A percentile compares a stretch with the other conserved stretches of the same genome.
Evolutionary conservation across 2,329 filamentous ascomycete species (phyloP).

Genomic region (Aureobasidium uvarum): DNA sequence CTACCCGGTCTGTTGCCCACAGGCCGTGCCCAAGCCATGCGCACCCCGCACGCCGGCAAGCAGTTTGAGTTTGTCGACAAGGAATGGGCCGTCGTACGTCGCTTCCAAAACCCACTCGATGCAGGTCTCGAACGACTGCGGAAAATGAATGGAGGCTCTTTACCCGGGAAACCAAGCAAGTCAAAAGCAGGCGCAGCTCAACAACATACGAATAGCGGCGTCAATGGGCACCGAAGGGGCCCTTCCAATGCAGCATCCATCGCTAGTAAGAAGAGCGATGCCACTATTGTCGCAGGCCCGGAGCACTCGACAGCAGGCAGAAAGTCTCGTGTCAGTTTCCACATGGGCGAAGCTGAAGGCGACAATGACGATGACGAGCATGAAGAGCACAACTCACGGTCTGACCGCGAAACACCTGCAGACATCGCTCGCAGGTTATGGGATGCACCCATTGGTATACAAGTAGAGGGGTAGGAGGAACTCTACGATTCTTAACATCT

Average conservation of each 20-base stretch:
- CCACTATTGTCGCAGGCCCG: background rate
- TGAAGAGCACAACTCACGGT: conserved; percentile 30
- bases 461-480: conserved; percentile 12
- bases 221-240: conserved; percentile 11
- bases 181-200: background rate
- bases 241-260: conserved; percentile 9
- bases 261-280: conserved; percentile 19
- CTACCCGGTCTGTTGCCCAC: conserved; percentile 42
- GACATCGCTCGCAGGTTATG: conserved; percentile 44
- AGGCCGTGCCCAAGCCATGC: conserved; percentile 45
- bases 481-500: background rate
- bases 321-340: conserved; percentile 26
- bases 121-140: conserved; percentile 58
- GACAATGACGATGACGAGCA: conserved; percentile 23
- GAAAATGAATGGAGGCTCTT: conserved; percentile 26
- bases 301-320: conserved; percentile 30
- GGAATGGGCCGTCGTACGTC: conserved; percentile 71
- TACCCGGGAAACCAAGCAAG: conserved; percentile 38
- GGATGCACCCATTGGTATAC: conserved; percentile 33
- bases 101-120: conserved; percentile 68
- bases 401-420: conserved; percentile 37
- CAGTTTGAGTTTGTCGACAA: conserved; percentile 68
- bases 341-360: conserved; percentile 24
- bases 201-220: conserved; percentile 41
- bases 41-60: conserved; percentile 50